Evolutionary conservation across 139 green algal genomes (phyloP).

Genomic region (Chlorella sp.): DNA sequence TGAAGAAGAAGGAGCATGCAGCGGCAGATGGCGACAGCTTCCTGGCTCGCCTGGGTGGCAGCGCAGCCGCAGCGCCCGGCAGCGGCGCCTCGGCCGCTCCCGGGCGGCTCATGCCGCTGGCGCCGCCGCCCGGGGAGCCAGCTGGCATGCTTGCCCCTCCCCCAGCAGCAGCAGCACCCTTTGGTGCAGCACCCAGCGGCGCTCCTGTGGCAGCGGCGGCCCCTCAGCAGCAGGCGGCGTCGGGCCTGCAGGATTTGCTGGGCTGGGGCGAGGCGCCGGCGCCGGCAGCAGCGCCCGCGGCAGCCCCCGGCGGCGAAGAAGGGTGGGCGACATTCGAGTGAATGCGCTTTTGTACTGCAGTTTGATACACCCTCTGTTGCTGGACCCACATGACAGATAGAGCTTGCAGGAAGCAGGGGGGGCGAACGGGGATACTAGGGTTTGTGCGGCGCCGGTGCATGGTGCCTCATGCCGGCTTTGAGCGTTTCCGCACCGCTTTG

Average conservation of each 20-base stretch:
- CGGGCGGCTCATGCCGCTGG: not conserved
- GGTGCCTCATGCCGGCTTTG: no score
- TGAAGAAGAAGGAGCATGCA: conserved; percentile 35
- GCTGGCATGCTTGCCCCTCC: conserved; percentile 1
- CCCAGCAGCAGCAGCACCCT: not conserved
- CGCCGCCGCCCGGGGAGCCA: conserved; percentile 20
- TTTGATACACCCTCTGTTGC: no score
- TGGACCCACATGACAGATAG: no score
- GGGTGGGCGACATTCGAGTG: conserved; percentile 54
- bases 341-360: not conserved
- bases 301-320: not conserved
- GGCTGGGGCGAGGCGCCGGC: not conserved
- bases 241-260: conserved; percentile 12
- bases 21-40: conserved; percentile 43
- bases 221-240: not conserved
- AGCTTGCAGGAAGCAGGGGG: no score
- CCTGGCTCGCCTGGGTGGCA: conserved; percentile 28
- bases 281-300: not conserved
- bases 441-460: no score
- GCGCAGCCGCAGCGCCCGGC: not conserved
- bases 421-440: no score
- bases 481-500: no score
- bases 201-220: not conserved
- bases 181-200: not conserved
- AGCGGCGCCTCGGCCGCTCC: not conserved